phyloP scores from a whole-genome alignment of 2,329 filamentous ascomycete species.

The Verticillium nonalfalfae region DNA sequence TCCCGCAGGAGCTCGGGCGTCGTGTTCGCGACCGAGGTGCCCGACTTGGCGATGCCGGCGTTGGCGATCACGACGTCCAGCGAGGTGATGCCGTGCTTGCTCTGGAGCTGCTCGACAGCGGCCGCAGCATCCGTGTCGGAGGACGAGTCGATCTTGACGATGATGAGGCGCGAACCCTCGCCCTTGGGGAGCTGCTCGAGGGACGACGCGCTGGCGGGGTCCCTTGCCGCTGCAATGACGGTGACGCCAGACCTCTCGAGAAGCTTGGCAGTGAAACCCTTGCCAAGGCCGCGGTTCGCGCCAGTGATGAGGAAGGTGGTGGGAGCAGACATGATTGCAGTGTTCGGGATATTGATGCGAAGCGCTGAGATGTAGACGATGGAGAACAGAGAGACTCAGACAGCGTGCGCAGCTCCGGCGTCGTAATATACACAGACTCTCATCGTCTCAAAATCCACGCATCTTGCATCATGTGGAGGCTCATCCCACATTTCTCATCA shows the following conservation, averaged over 20 bases:
- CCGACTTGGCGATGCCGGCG: constrained; percentile 34
- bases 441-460: background rate
- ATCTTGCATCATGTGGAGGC: background rate
- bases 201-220: constrained; percentile 18
- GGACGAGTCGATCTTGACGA: constrained; percentile 34
- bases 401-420: too few relatives aligned
- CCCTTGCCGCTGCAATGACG: constrained; percentile 29
- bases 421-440: background rate
- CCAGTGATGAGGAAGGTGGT: constrained; percentile 27
- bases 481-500: background rate
- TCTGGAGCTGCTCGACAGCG: constrained; percentile 23
- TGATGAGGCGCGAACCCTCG: constrained; percentile 25
- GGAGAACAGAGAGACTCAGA: too few relatives aligned
- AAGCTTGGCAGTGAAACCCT: constrained; percentile 23
- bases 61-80: constrained; percentile 48
- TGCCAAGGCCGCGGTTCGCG: constrained; percentile 29
- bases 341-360: background rate
- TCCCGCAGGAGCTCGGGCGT: constrained; percentile 26
- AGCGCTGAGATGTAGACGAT: too few relatives aligned
- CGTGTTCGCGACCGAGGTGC: constrained; percentile 21
- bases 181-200: constrained; percentile 28
- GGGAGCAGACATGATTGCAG: constrained; percentile 21
- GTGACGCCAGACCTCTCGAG: constrained; percentile 49
- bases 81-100: constrained; percentile 25
- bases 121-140: constrained; percentile 22